Conservation (phyloP, 1,284 basidiomycete genomes). For the Athelia psychrophila region DNA sequence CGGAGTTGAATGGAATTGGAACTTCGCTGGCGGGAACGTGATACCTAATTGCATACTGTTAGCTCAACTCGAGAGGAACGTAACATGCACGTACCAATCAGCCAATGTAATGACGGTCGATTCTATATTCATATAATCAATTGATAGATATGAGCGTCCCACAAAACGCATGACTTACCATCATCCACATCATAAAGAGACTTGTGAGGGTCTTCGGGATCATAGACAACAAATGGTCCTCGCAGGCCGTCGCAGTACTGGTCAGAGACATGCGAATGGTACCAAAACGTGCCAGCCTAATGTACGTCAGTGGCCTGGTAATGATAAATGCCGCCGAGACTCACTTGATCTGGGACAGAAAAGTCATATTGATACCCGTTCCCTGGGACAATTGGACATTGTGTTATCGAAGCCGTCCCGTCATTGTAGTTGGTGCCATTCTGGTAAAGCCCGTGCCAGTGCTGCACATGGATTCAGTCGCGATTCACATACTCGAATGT, state of each 20-base stretch:
- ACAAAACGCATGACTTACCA: too few relatives aligned
- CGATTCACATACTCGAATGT: too few relatives aligned
- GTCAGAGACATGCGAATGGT: slow-evolving; percentile 26
- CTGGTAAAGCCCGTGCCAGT: slow-evolving; percentile 31
- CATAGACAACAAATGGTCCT: slow-evolving; percentile 26
- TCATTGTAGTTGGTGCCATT: slow-evolving; percentile 28
- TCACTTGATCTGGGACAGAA: slow-evolving; percentile 15
- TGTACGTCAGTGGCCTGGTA: neutral
- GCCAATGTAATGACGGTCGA: slow-evolving; percentile 34
- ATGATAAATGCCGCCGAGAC: slow-evolving; percentile 18
- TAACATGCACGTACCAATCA: slow-evolving; percentile 43
- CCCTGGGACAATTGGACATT: slow-evolving; percentile 26
- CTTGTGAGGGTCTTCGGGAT: slow-evolving; percentile 27
- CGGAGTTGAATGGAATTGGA: slow-evolving; percentile 20
- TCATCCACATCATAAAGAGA: slow-evolving; percentile 35
- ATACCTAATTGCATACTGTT: slow-evolving; percentile 5
- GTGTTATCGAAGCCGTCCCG: slow-evolving; percentile 25
- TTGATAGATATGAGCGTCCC: too few relatives aligned
- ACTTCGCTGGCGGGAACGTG: neutral
- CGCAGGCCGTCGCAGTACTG: slow-evolving; percentile 29
- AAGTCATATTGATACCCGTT: slow-evolving; percentile 23
- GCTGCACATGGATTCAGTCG: slow-evolving; percentile 18
- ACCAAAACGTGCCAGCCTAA: slow-evolving; percentile 18
- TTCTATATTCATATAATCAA: too few relatives aligned
- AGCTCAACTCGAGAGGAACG: slow-evolving; percentile 8